Percentiles rank a stretch among this genome's conserved stretches.
Evolutionary conservation across 345 rosid genomes (phyloP).

Genomic region (Melastoma malabathricum): DNA sequence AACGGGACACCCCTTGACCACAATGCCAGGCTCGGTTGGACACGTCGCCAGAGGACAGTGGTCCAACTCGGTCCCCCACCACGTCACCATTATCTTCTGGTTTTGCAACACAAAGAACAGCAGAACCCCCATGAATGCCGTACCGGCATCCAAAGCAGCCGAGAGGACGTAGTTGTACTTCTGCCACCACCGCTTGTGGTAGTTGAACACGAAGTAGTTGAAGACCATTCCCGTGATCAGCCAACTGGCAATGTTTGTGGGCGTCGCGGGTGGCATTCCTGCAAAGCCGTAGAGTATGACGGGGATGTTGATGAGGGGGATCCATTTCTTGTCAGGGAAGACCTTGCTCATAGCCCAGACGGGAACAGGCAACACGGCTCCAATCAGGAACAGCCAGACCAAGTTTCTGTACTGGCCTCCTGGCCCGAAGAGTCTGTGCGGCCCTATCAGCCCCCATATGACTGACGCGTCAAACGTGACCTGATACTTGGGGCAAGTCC

Average conservation of each 20-base stretch:
- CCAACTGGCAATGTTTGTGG: constrained; percentile 98
- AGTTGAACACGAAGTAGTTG: constrained; percentile 83
- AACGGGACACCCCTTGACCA: constrained; percentile 50
- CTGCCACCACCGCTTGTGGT: constrained; percentile 98
- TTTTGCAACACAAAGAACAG: constrained; percentile 88
- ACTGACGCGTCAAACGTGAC: constrained; percentile 97
- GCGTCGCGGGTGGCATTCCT: constrained; percentile 99
- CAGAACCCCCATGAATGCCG: constrained; percentile 94
- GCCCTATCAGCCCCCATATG: constrained; percentile 96
- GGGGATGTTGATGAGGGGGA: constrained; percentile 82
- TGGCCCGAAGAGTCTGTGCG: constrained; percentile 71
- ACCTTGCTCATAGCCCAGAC: constrained; percentile 73
- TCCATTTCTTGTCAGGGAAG: constrained; percentile 92
- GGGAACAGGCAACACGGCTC: constrained; percentile 90
- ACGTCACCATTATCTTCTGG: constrained; percentile 34
- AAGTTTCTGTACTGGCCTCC: constrained; percentile 88
- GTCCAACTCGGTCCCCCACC: constrained; percentile 84
- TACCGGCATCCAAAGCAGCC: constrained; percentile 94
- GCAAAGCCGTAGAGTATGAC: constrained; percentile 96
- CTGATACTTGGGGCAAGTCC: constrained; percentile 98
- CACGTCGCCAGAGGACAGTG: constrained; percentile 91
- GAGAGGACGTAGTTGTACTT: constrained; percentile 91
- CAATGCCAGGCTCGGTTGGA: constrained; percentile 78
- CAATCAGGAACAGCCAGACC: constrained; percentile 89
- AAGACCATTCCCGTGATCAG: constrained; percentile 78